phyloP scores from a whole-genome alignment of 2,329 filamentous ascomycete species.

The Neonectria punicea region DNA sequence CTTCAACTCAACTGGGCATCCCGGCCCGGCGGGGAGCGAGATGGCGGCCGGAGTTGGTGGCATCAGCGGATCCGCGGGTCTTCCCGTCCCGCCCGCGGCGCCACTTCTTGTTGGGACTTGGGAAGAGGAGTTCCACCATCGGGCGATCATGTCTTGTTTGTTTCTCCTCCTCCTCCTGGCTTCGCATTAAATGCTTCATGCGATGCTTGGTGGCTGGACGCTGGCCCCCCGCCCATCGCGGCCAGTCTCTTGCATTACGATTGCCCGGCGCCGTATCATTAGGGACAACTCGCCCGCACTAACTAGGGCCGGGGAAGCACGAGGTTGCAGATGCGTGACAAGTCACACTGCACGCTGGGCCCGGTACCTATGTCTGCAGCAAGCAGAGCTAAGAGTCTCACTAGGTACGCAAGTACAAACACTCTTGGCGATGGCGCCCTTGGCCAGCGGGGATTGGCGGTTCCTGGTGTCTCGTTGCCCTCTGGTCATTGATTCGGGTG shows the following conservation, averaged over 20 bases:
- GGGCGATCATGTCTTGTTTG: not conserved
- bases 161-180: not conserved
- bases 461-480: not conserved
- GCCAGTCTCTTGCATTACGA: conserved; percentile 1
- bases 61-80: conserved; percentile 37
- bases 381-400: not conserved
- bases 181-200: not conserved
- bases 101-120: conserved; percentile 26
- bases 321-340: conserved; percentile 37
- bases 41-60: conserved; percentile 29
- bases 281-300: conserved; percentile 14
- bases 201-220: not conserved
- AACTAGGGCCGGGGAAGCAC: conserved; percentile 40
- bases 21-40: conserved; percentile 14
- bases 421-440: not conserved
- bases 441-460: conserved; percentile 8
- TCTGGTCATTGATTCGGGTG: conserved; percentile 17
- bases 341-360: conserved; percentile 29
- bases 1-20: conserved; percentile 8
- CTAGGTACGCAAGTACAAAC: not conserved
- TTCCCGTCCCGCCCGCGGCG: conserved; percentile 41
- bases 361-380: conserved; percentile 12
- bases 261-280: not conserved
- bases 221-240: not conserved
- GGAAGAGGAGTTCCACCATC: conserved; percentile 19